phyloP scores from a whole-genome alignment of 192 early-diverging fungal species.

The Entomortierella lignicola region DNA sequence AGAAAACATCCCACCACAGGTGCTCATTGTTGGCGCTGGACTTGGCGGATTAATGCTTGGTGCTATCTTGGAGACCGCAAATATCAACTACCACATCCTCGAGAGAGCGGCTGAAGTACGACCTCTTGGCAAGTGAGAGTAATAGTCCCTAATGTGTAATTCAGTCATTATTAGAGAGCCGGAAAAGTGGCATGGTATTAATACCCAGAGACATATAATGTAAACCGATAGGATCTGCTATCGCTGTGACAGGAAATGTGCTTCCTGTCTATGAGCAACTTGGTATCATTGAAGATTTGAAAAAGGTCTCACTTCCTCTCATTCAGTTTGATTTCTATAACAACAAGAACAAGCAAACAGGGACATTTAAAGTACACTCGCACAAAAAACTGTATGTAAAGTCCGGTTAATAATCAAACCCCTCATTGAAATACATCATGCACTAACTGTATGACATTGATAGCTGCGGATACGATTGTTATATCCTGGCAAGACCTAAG shows the following conservation, averaged over 20 bases:
- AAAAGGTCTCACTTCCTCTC: background rate
- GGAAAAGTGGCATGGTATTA: too few relatives aligned
- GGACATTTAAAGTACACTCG: too few relatives aligned
- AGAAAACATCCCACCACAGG: too few relatives aligned
- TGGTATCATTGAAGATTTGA: background rate
- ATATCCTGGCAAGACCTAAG: background rate
- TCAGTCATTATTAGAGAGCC: too few relatives aligned
- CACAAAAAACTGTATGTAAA: too few relatives aligned
- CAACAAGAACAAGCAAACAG: too few relatives aligned
- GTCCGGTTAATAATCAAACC: too few relatives aligned
- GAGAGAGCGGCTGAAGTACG: background rate
- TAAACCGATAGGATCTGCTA: background rate
- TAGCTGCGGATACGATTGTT: background rate
- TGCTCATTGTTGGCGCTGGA: conserved; percentile 1
- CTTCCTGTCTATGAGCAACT: conserved; percentile 2
- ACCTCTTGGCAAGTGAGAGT: background rate
- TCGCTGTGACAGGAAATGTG: background rate
- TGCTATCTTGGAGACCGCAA: background rate
- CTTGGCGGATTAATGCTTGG: background rate
- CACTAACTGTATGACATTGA: background rate
- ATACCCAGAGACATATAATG: background rate
- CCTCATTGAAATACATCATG: too few relatives aligned
- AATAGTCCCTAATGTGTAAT: background rate
- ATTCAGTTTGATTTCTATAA: background rate
- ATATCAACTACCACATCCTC: background rate